A percentile compares a stretch with the other conserved stretches of the same genome.
These are phyloP conservation scores for Rasamsonia emersonii DNA, from an alignment of 2,329 filamentous ascomycete genomes.

Conservation along the genomic window DNA sequence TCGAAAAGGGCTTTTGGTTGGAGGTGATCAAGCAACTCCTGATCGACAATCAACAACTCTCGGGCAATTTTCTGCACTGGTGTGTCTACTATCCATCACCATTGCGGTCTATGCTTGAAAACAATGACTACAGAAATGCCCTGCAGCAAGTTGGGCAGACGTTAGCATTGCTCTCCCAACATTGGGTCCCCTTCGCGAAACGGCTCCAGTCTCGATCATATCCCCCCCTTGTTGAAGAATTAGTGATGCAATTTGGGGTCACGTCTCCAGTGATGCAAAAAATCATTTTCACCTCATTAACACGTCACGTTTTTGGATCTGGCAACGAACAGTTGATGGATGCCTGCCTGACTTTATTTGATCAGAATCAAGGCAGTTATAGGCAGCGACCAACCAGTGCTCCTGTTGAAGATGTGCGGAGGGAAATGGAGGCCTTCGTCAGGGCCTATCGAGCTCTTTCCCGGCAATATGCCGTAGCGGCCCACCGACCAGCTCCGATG, in stretches of 20 bases:
- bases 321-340: constrained; percentile 8
- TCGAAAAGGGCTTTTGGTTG: constrained; percentile 20
- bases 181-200: constrained; percentile 32
- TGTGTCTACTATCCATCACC: constrained; percentile 42
- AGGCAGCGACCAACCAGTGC: constrained; percentile 9
- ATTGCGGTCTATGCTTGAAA: constrained; percentile 17
- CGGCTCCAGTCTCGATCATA: constrained; percentile 30
- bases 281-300: constrained; percentile 41
- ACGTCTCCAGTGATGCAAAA: constrained; percentile 45
- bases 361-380: constrained; percentile 14
- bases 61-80: constrained; percentile 32
- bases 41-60: constrained; percentile 37
- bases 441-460: constrained; percentile 13
- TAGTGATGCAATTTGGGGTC: constrained; percentile 41
- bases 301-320: constrained; percentile 17
- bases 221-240: constrained; percentile 51
- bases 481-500: background rate
- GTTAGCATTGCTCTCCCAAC: constrained; percentile 34
- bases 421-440: constrained; percentile 11
- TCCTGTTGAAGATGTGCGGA: constrained; percentile 7
- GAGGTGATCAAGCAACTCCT: constrained; percentile 37
- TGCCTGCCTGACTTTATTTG: constrained; percentile 13
- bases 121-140: constrained; percentile 23
- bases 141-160: constrained; percentile 36
- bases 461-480: constrained; percentile 1